A percentile compares a stretch with the other conserved stretches of the same genome.
phyloP scores from a whole-genome alignment of 495 filamentous ascomycete species.

The Choiromyces venosus region DNA sequence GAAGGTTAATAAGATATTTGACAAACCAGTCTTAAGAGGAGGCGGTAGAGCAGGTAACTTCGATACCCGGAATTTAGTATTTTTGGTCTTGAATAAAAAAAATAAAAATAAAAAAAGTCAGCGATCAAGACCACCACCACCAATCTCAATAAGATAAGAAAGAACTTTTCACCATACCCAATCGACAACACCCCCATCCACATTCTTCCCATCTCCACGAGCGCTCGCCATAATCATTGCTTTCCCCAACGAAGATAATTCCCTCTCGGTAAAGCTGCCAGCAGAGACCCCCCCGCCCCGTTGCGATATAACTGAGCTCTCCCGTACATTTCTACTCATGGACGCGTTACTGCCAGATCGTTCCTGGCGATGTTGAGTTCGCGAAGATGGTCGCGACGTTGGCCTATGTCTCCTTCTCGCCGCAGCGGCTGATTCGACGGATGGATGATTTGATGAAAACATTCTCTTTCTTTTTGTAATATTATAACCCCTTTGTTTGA shows the following conservation, averaged over 20 bases:
- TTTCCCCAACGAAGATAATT: constrained; percentile 9
- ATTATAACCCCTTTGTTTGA: background rate
- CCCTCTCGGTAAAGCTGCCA: background rate
- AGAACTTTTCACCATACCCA: constrained; percentile 24
- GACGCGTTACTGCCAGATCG: constrained; percentile 38
- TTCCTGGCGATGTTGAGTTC: constrained; percentile 50
- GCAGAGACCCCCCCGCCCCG: constrained; percentile 20
- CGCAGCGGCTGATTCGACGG: constrained; percentile 26
- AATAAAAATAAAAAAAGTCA: constrained; percentile 17
- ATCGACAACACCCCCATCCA: constrained; percentile 33
- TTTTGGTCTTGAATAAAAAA: constrained; percentile 61
- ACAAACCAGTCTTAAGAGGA: constrained; percentile 53
- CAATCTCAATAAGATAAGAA: background rate
- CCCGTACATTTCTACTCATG: constrained; percentile 22
- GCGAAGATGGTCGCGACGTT: constrained; percentile 43
- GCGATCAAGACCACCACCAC: constrained; percentile 17
- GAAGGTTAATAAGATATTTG: constrained; percentile 34
- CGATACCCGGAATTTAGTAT: constrained; percentile 77
- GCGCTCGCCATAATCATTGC: constrained; percentile 11
- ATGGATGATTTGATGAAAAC: constrained; percentile 31
- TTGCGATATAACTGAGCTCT: constrained; percentile 28
- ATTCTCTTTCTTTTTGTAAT: constrained; percentile 12
- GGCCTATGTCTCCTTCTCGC: constrained; percentile 30
- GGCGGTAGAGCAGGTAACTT: constrained; percentile 77
- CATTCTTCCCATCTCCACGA: constrained; percentile 36